Evolutionary conservation across 1,139 yeast genomes (phyloP).

Genomic region (Yamadazyma dendronema): DNA sequence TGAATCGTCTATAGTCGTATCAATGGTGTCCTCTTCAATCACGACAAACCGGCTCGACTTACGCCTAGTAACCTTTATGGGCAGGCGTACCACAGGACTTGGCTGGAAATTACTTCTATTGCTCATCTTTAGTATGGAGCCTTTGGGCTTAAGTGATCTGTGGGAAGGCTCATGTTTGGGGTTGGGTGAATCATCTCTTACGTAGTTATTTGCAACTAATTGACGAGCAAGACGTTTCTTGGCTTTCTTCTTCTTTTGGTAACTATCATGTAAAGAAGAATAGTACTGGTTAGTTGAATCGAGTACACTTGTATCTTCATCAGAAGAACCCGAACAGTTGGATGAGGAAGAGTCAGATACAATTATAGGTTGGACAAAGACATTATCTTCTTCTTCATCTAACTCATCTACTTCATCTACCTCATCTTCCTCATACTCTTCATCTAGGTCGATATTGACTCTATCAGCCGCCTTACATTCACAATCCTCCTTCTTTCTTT

Average conservation of each 20-base stretch:
- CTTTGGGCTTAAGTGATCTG: conserved; percentile 40
- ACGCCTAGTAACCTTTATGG: too few relatives aligned
- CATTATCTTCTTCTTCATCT: conserved; percentile 16
- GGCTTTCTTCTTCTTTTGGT: conserved; percentile 16
- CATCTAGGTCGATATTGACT: too few relatives aligned
- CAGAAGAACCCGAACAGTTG: conserved; percentile 21
- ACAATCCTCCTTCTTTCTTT: conserved; percentile 3
- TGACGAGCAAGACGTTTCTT: conserved; percentile 5
- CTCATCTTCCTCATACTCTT: too few relatives aligned
- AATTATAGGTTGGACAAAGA: conserved; percentile 13
- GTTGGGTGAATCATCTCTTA: conserved; percentile 30
- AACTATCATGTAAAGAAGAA: conserved; percentile 10
- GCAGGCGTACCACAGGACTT: too few relatives aligned
- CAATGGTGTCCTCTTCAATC: too few relatives aligned
- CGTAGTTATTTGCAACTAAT: not conserved
- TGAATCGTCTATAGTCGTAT: too few relatives aligned
- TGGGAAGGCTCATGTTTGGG: conserved; percentile 48
- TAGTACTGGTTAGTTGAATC: conserved; percentile 17
- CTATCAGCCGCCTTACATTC: conserved; percentile 4
- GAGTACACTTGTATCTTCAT: conserved; percentile 7
- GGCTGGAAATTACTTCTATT: too few relatives aligned
- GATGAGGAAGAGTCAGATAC: conserved; percentile 29
- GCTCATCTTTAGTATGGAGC: conserved; percentile 39
- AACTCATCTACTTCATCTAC: too few relatives aligned
- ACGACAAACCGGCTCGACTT: too few relatives aligned